These are phyloP conservation scores for Mantamonas sphyraenae DNA, from an alignment of 78 protist genomes.

Conservation along the genomic window DNA sequence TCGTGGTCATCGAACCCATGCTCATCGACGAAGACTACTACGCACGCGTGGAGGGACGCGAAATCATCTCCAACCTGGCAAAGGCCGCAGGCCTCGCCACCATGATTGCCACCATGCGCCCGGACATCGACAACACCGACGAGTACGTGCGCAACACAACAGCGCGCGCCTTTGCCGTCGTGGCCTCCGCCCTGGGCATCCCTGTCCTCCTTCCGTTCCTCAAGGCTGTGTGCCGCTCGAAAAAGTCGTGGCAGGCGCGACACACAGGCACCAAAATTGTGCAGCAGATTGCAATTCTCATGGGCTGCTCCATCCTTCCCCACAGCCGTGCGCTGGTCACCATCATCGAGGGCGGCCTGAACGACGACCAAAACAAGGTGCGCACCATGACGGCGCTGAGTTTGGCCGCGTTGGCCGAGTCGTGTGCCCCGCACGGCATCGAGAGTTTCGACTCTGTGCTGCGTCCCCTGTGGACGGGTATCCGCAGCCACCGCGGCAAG, in stretches of 20 bases:
- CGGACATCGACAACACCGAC: conserved; percentile 87
- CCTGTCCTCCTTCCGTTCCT: conserved; percentile 91
- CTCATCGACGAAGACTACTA: conserved; percentile 94
- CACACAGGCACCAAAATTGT: conserved; percentile 97
- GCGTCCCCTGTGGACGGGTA: conserved; percentile 87
- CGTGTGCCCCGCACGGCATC: conserved; percentile 95
- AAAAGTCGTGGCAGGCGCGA: conserved; percentile 93
- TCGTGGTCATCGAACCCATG: conserved; percentile 95
- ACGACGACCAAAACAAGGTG: conserved; percentile 80
- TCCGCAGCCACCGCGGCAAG: conserved; percentile 75
- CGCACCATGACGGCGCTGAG: conserved; percentile 89
- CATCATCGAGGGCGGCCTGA: conserved; percentile 76
- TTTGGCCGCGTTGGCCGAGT: conserved; percentile 96
- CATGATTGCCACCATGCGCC: conserved; percentile 95
- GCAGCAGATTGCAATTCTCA: conserved; percentile 91
- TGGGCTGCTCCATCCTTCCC: conserved; percentile 96
- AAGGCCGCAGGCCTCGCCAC: conserved; percentile 98
- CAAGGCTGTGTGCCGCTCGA: conserved; percentile 89
- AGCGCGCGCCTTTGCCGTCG: conserved; percentile 97
- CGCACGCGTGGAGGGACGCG: conserved; percentile 97
- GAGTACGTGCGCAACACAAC: conserved; percentile 97
- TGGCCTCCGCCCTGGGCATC: conserved; percentile 95
- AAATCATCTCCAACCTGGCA: conserved; percentile 91
- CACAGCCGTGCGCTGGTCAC: conserved; percentile 83
- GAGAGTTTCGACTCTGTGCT: conserved; percentile 91